Percentiles rank a stretch among this genome's conserved stretches.
Conservation (phyloP, 2,329 filamentous ascomycete genomes). For the Aspergillus sp. region DNA sequence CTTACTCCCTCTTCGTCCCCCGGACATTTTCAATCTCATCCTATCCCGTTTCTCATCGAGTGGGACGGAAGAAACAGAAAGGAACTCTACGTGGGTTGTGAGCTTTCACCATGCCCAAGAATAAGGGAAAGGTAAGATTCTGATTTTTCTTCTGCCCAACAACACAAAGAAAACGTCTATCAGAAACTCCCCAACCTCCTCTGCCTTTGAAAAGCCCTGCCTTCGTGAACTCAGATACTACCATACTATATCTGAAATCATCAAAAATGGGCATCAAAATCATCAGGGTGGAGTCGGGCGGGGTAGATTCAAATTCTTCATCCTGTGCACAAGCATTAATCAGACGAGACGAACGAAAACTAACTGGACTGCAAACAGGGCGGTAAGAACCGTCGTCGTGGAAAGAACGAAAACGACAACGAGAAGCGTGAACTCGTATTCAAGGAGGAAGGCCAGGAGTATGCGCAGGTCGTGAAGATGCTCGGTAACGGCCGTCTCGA, state of each 20-base stretch:
- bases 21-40: conserved; percentile 10
- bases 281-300: neutral
- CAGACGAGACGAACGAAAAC: conserved; percentile 14
- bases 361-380: conserved; percentile 59
- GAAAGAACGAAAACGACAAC: conserved; percentile 99
- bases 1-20: conserved; percentile 14
- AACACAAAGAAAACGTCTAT: neutral
- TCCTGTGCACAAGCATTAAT: neutral
- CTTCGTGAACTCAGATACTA: too few species aligned
- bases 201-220: too few species aligned
- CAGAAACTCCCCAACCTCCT: too few species aligned
- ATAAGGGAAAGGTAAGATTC: conserved; percentile 89
- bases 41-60: conserved; percentile 7
- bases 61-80: conserved; percentile 13
- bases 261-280: neutral
- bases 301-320: neutral
- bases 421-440: conserved; percentile 98
- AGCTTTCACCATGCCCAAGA: conserved; percentile 81
- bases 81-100: conserved; percentile 20
- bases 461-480: conserved; percentile 91
- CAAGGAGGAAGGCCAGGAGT: conserved; percentile 96
- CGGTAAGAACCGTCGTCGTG: conserved; percentile 96
- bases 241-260: neutral
- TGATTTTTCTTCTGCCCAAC: conserved; percentile 19
- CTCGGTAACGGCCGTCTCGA: conserved; percentile 91